Percentiles rank a stretch among this genome's conserved stretches.
Conservation (phyloP, 495 filamentous ascomycete species). For the Penicillium manginii region DNA sequence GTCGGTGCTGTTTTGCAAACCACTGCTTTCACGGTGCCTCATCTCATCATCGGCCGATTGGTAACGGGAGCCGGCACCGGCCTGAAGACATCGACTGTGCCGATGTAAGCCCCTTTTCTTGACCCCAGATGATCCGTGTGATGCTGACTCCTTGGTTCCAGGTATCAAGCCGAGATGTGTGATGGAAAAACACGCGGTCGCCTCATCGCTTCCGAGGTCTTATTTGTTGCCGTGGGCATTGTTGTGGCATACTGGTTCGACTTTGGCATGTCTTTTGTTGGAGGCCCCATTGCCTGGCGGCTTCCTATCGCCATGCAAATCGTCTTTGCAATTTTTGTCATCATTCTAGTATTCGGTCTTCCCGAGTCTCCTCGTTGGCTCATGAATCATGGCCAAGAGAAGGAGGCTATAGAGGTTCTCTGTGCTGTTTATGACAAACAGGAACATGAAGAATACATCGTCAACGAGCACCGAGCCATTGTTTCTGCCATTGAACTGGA, state of each 20-base stretch:
- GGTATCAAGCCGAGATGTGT: conserved; percentile 39
- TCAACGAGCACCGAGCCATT: conserved; percentile 50
- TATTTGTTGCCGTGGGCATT: conserved; percentile 45
- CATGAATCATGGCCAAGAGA: conserved; percentile 47
- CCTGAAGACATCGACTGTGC: conserved; percentile 50
- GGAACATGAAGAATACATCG: conserved; percentile 46
- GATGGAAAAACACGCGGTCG: conserved; percentile 46
- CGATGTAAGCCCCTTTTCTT: conserved; percentile 29
- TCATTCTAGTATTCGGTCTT: conserved; percentile 43
- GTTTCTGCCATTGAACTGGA: conserved; percentile 50
- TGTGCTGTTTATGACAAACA: conserved; percentile 52
- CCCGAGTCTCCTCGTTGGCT: conserved; percentile 51
- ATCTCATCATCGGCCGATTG: conserved; percentile 54
- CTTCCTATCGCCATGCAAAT: conserved; percentile 52
- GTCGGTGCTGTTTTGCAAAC: conserved; percentile 51
- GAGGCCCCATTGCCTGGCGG: conserved; percentile 48
- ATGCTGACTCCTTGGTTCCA: conserved; percentile 1
- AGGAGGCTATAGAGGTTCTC: conserved; percentile 56
- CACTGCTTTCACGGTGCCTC: conserved; percentile 43
- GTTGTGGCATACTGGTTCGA: conserved; percentile 56
- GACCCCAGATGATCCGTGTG: background rate
- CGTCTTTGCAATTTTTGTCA: conserved; percentile 44
- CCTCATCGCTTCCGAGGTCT: conserved; percentile 49
- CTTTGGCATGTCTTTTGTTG: conserved; percentile 48
- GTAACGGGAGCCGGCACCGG: conserved; percentile 57